Evolutionary conservation across 75 land plant species (phyloP).

Genomic region (Pinus albicaulis): DNA sequence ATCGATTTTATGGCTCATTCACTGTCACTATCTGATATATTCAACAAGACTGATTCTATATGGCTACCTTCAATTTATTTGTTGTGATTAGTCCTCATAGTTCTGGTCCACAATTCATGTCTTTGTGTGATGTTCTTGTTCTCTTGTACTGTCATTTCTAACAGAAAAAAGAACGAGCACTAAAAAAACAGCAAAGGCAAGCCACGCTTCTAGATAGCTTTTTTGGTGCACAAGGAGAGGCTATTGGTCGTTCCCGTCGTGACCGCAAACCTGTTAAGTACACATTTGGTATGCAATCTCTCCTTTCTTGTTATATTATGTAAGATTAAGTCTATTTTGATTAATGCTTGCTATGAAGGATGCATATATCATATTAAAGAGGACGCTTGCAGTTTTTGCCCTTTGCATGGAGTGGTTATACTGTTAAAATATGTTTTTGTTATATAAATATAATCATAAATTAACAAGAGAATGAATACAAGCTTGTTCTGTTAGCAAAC

Average conservation of each 20-base stretch:
- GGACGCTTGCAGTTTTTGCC: not conserved
- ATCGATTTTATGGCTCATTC: not conserved
- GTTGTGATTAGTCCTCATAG: not conserved
- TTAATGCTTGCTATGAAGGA: not conserved
- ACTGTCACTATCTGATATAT: not conserved
- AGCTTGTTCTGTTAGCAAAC: not conserved
- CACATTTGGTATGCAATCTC: conserved; percentile 62
- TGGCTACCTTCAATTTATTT: not conserved
- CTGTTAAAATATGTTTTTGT: not conserved
- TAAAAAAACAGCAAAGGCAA: conserved; percentile 67
- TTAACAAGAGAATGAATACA: not conserved
- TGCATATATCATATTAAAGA: not conserved
- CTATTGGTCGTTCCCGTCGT: conserved; percentile 57
- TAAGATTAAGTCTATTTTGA: not conserved
- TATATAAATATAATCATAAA: not conserved
- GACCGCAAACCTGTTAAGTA: conserved; percentile 74
- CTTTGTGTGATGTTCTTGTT: not conserved
- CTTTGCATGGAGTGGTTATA: not conserved
- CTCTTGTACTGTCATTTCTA: not conserved
- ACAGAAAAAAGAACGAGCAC: conserved; percentile 77
- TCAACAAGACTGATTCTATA: not conserved
- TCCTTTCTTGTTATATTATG: not conserved
- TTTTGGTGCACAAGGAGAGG: conserved; percentile 23
- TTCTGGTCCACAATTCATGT: no score
- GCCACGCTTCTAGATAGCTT: conserved; percentile 47